phyloP scores from a whole-genome alignment of 106 monocot species.

The Dactylorhiza incarnata region DNA sequence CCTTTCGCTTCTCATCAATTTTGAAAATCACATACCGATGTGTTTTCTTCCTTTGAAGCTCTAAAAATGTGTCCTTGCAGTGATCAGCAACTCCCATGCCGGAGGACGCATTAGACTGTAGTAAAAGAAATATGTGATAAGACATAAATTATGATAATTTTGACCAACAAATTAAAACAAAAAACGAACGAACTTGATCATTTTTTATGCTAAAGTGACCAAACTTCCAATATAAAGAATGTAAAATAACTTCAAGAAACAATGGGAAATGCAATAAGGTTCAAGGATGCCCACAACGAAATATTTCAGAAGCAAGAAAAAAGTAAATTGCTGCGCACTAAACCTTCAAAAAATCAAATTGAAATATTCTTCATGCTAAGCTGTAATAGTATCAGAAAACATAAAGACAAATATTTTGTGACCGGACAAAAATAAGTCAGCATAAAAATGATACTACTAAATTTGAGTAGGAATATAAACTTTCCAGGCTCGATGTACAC shows the following conservation, averaged over 20 bases:
- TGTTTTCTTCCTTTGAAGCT: constrained; percentile 17
- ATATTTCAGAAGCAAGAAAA: background rate
- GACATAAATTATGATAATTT: background rate
- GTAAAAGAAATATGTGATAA: background rate
- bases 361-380: background rate
- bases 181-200: background rate
- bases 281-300: background rate
- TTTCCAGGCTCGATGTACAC: background rate
- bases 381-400: background rate
- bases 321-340: background rate
- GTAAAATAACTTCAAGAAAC: background rate
- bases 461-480: background rate
- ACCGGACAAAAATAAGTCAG: background rate
- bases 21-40: constrained; percentile 28
- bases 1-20: constrained; percentile 24
- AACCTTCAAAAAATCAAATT: background rate
- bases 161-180: too few species aligned
- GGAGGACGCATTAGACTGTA: constrained; percentile 21
- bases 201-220: background rate
- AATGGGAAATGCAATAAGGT: background rate
- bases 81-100: constrained; percentile 22
- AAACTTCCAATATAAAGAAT: background rate
- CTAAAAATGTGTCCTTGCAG: constrained; percentile 19
- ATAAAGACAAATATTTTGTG: background rate
- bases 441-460: background rate